Conservation (phyloP, 306 rosid genomes). For the Prosopis cineraria region DNA sequence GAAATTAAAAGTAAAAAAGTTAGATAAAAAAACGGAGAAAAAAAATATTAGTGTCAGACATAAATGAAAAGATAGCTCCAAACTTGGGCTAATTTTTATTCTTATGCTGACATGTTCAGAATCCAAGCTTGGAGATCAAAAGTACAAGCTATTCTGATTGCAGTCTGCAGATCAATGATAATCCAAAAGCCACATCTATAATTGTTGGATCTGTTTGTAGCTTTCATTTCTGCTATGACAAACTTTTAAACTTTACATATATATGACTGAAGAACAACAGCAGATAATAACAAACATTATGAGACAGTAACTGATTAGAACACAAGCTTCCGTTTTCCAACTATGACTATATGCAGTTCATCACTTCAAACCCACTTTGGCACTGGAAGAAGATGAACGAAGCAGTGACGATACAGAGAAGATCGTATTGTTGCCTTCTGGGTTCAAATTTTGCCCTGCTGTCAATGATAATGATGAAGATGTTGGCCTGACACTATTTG, state of each 20-base stretch:
- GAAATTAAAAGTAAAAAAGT: background rate
- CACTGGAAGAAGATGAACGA: conserved; percentile 53
- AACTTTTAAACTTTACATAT: conserved; percentile 39
- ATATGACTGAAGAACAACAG: conserved; percentile 21
- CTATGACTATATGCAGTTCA: conserved; percentile 21
- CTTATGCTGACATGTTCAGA: conserved; percentile 29
- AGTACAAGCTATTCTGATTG: conserved; percentile 32
- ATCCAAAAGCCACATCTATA: conserved; percentile 29
- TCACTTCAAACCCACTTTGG: conserved; percentile 41
- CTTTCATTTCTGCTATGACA: conserved; percentile 42
- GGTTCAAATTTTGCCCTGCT: conserved; percentile 46
- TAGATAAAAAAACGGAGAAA: background rate
- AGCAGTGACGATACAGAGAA: conserved; percentile 74
- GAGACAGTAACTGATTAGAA: conserved; percentile 27
- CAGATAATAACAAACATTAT: conserved; percentile 27
- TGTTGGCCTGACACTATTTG: conserved; percentile 49
- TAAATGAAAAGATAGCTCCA: conserved; percentile 2
- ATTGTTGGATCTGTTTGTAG: conserved; percentile 37
- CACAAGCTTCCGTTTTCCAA: conserved; percentile 19
- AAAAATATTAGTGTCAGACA: background rate
- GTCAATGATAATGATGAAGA: conserved; percentile 62
- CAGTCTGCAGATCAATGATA: conserved; percentile 36
- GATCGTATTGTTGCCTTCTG: conserved; percentile 63
- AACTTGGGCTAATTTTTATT: conserved; percentile 37
- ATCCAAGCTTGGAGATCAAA: conserved; percentile 30